A percentile compares a stretch with the other conserved stretches of the same genome.
Conservation (phyloP, 2,329 filamentous ascomycete genomes). For the Xylariales sp. region DNA sequence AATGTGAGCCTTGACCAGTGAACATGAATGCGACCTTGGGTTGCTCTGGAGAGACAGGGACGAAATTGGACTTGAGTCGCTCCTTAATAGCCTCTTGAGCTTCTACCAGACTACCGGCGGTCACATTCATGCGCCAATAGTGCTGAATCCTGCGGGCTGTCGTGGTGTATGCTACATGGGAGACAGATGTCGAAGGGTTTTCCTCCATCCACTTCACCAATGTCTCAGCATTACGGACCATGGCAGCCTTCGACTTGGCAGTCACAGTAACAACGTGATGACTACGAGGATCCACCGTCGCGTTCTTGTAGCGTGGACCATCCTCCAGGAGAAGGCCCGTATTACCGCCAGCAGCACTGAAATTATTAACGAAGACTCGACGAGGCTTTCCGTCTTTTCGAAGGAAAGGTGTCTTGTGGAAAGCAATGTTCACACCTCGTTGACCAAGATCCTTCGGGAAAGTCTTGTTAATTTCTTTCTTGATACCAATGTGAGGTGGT, state of each 20-base stretch:
- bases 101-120: conserved; percentile 56
- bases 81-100: conserved; percentile 57
- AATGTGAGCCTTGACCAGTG: conserved; percentile 67
- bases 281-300: conserved; percentile 62
- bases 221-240: conserved; percentile 68
- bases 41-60: conserved; percentile 56
- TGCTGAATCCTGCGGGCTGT: conserved; percentile 74
- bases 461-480: conserved; percentile 69
- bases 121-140: conserved; percentile 64
- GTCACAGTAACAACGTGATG: conserved; percentile 70
- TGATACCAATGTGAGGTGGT: conserved; percentile 76
- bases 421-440: conserved; percentile 70
- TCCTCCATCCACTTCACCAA: conserved; percentile 65
- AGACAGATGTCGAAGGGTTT: conserved; percentile 63
- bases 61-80: conserved; percentile 57
- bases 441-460: conserved; percentile 67
- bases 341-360: conserved; percentile 78
- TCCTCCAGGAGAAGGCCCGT: conserved; percentile 75
- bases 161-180: conserved; percentile 73
- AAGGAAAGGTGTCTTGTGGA: conserved; percentile 62
- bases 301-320: conserved; percentile 56
- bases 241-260: conserved; percentile 65
- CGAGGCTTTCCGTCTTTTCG: conserved; percentile 61
- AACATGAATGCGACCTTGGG: conserved; percentile 66
- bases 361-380: conserved; percentile 73